Conservation (phyloP, 371 early-diverging fungal genomes). For the Mucor circinelloides region DNA sequence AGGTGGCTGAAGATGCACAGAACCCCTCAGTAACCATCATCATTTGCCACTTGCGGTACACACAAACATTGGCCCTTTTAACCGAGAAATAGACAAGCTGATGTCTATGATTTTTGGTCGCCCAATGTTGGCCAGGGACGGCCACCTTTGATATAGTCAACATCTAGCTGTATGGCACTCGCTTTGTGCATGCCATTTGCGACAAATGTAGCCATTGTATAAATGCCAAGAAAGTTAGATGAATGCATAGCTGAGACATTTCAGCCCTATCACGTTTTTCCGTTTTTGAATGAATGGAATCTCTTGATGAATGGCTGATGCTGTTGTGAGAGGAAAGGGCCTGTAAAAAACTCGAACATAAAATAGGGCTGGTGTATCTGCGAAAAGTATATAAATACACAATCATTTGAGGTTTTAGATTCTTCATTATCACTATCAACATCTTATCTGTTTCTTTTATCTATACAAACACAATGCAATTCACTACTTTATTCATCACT, state of each 20-base stretch:
- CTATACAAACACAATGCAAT: constrained; percentile 1
- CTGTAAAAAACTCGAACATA: neutral
- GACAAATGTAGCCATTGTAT: neutral
- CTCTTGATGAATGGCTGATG: neutral
- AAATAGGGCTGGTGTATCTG: too few species aligned
- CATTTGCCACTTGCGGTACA: neutral
- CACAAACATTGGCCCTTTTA: neutral
- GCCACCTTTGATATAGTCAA: neutral
- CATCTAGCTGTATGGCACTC: too few species aligned
- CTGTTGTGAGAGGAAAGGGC: neutral
- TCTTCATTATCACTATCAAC: neutral
- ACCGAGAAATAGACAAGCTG: neutral
- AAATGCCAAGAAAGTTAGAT: neutral
- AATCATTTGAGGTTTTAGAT: neutral
- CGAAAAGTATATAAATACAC: neutral
- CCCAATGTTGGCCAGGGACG: neutral
- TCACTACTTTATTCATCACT: neutral
- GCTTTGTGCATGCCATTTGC: neutral
- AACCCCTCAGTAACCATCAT: neutral
- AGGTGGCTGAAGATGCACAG: neutral
- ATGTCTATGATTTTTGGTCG: neutral
- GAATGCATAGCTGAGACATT: neutral
- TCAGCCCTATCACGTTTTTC: constrained; percentile 1
- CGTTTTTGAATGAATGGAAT: neutral
- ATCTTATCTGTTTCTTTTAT: neutral